Base-by-base conservation (phyloP, 1,284 basidiomycete species). In the Cronartium quercuum region DNA sequence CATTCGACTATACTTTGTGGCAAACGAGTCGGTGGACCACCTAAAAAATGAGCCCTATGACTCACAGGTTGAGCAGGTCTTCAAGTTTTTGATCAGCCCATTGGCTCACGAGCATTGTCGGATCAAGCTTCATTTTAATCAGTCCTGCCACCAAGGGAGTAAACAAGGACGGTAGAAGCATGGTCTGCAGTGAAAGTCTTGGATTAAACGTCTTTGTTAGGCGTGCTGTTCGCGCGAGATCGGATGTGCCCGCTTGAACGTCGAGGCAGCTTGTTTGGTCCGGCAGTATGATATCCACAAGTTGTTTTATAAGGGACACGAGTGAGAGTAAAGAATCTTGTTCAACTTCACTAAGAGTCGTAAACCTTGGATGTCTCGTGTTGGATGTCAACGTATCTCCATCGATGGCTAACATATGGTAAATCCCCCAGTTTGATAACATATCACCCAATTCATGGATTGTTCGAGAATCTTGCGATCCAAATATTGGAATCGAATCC, bases 51-150 rank as follows among this genome's bases (percentile, higher is more conserved):
- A 6, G 3, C 0, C 7, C 18, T 34, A 44, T 24, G 42, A 42
- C 29, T 24, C 6, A 51, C 44, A 44, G 41, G 55, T 47, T 29
- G 18, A 51, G 65, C 21, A 51, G 24, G 34, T 35, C n/a, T 37
- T 67, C 44, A n/a, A 67, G 66, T n/a, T 66, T 7, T 15, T 44
- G 65, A 15, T 66, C 42, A 13, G 35, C 65, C 41, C 65, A 66
- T 29, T 57, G 21, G n/a, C 55, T 57, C 7, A n/a, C 9, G 24
- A 29, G 37, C 34, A 24, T n/a, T 24, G 35, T n/a, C 13, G 41
- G 40, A 13, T 66, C 44, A n/a, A 47, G 44, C 35, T 47, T 66
- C 18, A 44, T 41, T 24, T 37, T 67, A 35, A 67, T 34, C 7
- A 67, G 47, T 34, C 66, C 47, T n/a, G 66, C 66, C 3, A 37